These are phyloP conservation scores for Manihot esculenta DNA, from an alignment of 441 rosid genomes.

Conservation along the genomic window DNA sequence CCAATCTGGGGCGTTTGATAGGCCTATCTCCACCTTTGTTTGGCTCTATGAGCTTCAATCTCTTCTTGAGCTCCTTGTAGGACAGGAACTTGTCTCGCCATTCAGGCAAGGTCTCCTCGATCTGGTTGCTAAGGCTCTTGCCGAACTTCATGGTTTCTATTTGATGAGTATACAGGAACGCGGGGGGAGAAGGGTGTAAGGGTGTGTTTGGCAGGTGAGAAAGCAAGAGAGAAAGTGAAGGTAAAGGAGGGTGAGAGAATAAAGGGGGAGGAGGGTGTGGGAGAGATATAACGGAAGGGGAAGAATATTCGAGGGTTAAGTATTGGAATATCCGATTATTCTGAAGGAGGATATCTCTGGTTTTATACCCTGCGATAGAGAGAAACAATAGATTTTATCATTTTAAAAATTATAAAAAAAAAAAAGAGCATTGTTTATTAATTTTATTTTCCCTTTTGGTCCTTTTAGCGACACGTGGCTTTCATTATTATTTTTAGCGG, in stretches of 20 bases:
- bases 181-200: neutral
- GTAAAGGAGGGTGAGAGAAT: neutral
- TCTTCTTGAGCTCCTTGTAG: conserved; percentile 80
- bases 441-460: neutral
- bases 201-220: conserved; percentile 19
- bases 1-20: conserved; percentile 49
- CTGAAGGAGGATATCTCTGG: conserved; percentile 38
- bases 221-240: conserved; percentile 8
- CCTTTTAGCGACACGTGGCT: neutral
- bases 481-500: neutral
- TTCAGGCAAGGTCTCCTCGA: conserved; percentile 75
- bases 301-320: conserved; percentile 56
- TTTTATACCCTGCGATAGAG: conserved; percentile 33
- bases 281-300: conserved; percentile 37
- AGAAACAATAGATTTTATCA: neutral
- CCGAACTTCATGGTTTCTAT: conserved; percentile 67
- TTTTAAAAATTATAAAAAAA: neutral
- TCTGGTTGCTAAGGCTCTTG: conserved; percentile 83
- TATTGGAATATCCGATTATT: conserved; percentile 47
- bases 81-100: conserved; percentile 87
- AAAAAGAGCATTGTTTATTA: neutral
- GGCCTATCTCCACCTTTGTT: conserved; percentile 39
- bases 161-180: too few relatives aligned
- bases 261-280: neutral
- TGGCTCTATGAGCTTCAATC: conserved; percentile 64